These are phyloP conservation scores for Postia placenta DNA, from an alignment of 768 basidiomycete species.

Conservation along the genomic window DNA sequence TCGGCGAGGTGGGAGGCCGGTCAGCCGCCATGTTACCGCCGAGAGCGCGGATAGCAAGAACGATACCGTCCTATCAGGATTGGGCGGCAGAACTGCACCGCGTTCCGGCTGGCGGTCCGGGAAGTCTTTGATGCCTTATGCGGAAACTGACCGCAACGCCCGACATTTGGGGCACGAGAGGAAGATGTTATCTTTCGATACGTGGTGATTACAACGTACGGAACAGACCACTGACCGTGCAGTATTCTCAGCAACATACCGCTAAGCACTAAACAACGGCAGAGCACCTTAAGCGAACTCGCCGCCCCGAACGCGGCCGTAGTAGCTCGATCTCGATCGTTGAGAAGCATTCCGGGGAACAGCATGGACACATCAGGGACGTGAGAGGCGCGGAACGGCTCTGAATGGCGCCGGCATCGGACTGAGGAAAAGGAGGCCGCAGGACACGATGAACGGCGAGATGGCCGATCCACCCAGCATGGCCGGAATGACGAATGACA, in stretches of 20 bases:
- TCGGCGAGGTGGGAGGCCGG: no score
- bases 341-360: not conserved
- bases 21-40: no score
- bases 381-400: no score
- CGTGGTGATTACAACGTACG: not conserved
- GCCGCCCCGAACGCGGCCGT: no score
- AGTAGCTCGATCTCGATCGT: not conserved
- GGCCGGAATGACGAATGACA: not conserved
- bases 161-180: not conserved
- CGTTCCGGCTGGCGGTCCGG: not conserved
- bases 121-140: not conserved
- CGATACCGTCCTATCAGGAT: no score
- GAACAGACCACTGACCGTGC: not conserved
- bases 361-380: not conserved
- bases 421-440: not conserved
- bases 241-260: not conserved
- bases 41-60: no score
- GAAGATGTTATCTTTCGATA: not conserved
- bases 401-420: not conserved
- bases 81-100: no score
- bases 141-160: not conserved
- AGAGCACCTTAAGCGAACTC: no score
- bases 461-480: not conserved
- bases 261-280: not conserved
- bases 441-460: not conserved